Percentiles rank a stretch among this genome's conserved stretches.
Evolutionary conservation across 805 yeast species (phyloP).

Genomic region (Maudiozyma bulderi): DNA sequence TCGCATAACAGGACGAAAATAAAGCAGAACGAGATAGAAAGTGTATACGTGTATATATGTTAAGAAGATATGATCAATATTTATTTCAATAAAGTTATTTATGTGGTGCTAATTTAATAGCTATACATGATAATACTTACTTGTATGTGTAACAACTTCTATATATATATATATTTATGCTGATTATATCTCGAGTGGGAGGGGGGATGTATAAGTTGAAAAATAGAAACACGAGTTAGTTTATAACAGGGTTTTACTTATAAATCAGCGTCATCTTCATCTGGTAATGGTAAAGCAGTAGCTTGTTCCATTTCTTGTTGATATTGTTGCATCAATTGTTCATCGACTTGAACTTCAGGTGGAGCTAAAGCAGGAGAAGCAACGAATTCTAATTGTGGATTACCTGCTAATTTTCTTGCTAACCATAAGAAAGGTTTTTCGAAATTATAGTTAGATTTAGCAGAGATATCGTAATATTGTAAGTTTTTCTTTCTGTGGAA

Average conservation of each 20-base stretch:
- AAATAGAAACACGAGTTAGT: background rate
- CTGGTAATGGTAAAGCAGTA: constrained; percentile 98
- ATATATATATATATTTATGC: background rate
- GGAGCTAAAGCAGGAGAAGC: constrained; percentile 99
- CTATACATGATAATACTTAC: too few relatives aligned
- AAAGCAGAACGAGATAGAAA: too few relatives aligned
- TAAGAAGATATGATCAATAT: too few relatives aligned
- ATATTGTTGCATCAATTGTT: constrained; percentile 93
- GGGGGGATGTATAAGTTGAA: background rate
- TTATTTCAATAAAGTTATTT: too few relatives aligned
- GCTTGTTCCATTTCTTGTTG: constrained; percentile 99
- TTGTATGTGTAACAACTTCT: background rate
- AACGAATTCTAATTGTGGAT: constrained; percentile 95
- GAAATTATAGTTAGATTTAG: constrained; percentile 98
- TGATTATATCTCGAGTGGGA: background rate
- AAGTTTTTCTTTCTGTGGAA: constrained; percentile 99
- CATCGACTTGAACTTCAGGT: constrained; percentile 97
- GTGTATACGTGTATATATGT: too few relatives aligned
- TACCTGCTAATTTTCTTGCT: constrained; percentile 97
- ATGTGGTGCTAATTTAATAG: too few relatives aligned
- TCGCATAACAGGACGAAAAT: too few relatives aligned
- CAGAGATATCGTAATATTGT: constrained; percentile 98
- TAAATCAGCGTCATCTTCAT: constrained; percentile 99
- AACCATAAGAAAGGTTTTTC: constrained; percentile 99
- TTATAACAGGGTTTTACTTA: constrained; percentile 31